Percentiles rank a stretch among this genome's conserved stretches.
phyloP scores from a whole-genome alignment of 2,329 filamentous ascomycete species.

The Stenocarpella maydis region DNA sequence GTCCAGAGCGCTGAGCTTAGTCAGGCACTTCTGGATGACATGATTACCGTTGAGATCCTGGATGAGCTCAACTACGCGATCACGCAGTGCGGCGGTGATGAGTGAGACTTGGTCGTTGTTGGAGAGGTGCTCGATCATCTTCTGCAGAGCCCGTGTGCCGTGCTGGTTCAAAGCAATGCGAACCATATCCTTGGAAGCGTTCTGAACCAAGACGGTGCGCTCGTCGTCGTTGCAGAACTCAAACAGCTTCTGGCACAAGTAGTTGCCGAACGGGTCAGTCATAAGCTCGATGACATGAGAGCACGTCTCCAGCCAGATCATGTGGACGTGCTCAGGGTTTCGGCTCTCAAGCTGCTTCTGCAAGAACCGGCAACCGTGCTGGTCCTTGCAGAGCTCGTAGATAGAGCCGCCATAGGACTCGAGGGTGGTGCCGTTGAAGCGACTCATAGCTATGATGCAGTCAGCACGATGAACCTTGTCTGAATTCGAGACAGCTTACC shows the following conservation, averaged over 20 bases:
- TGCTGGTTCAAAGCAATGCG: slow-evolving; percentile 97
- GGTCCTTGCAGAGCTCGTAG: slow-evolving; percentile 93
- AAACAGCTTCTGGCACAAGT: slow-evolving; percentile 97
- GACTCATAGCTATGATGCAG: slow-evolving; percentile 67
- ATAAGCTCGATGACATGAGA: slow-evolving; percentile 95
- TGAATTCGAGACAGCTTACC: slow-evolving; percentile 53
- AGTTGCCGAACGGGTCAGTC: slow-evolving; percentile 99
- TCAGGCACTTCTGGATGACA: slow-evolving; percentile 98
- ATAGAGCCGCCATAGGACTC: slow-evolving; percentile 85
- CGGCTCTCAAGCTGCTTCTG: slow-evolving; percentile 97
- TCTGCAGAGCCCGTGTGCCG: slow-evolving; percentile 93
- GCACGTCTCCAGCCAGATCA: slow-evolving; percentile 95
- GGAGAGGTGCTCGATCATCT: slow-evolving; percentile 96
- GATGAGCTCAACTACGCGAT: slow-evolving; percentile 90
- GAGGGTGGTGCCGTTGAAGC: slow-evolving; percentile 83
- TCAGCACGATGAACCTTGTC: slow-evolving; percentile 42
- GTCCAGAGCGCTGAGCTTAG: slow-evolving; percentile 84
- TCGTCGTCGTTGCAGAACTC: slow-evolving; percentile 96
- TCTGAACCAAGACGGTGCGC: slow-evolving; percentile 90
- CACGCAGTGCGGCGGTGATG: slow-evolving; percentile 84
- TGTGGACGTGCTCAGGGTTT: slow-evolving; percentile 81
- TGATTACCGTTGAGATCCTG: slow-evolving; percentile 99
- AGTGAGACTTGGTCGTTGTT: slow-evolving; percentile 85
- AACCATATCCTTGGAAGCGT: slow-evolving; percentile 86
- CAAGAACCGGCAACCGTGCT: slow-evolving; percentile 95